phyloP scores from a whole-genome alignment of 208 protist genomes.

The Porcisia deanei region DNA sequence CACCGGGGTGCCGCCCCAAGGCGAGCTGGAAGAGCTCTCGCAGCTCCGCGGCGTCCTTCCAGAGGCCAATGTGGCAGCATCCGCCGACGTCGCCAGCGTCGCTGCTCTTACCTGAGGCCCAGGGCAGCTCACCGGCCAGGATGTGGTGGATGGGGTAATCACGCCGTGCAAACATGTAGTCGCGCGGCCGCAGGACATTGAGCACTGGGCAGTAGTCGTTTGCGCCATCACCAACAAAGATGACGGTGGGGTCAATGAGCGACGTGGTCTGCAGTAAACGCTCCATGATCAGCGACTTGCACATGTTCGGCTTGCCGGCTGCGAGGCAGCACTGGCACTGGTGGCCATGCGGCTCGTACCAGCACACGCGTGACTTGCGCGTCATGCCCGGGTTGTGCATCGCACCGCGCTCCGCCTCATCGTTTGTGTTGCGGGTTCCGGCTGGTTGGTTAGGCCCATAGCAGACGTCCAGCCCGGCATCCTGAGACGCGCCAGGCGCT shows the following conservation, averaged over 20 bases:
- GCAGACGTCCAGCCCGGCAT: conserved; percentile 11
- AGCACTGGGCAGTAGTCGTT: conserved; percentile 88
- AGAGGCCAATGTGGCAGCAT: conserved; percentile 79
- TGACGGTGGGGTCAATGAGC: conserved; percentile 85
- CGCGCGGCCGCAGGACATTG: conserved; percentile 77
- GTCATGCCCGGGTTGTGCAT: conserved; percentile 36
- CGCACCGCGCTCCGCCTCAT: conserved; percentile 59
- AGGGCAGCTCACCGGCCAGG: conserved; percentile 25
- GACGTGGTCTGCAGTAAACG: conserved; percentile 67
- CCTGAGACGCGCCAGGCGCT: conserved; percentile 9
- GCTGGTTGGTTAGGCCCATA: conserved; percentile 13
- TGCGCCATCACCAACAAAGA: conserved; percentile 84
- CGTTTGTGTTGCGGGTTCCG: conserved; percentile 27
- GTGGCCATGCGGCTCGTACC: conserved; percentile 81
- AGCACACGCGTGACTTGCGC: conserved; percentile 61
- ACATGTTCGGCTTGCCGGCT: conserved; percentile 77
- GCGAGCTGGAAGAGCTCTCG: conserved; percentile 53
- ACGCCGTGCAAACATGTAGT: conserved; percentile 77
- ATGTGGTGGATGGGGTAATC: conserved; percentile 62
- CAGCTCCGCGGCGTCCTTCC: conserved; percentile 67
- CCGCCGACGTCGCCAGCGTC: conserved; percentile 37
- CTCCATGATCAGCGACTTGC: conserved; percentile 82
- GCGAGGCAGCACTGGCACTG: conserved; percentile 58
- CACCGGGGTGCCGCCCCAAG: conserved; percentile 36
- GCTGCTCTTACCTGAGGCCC: conserved; percentile 1